Evolutionary conservation across 805 yeast genomes (phyloP).

Genomic region (Wickerhamiella shivajii): DNA sequence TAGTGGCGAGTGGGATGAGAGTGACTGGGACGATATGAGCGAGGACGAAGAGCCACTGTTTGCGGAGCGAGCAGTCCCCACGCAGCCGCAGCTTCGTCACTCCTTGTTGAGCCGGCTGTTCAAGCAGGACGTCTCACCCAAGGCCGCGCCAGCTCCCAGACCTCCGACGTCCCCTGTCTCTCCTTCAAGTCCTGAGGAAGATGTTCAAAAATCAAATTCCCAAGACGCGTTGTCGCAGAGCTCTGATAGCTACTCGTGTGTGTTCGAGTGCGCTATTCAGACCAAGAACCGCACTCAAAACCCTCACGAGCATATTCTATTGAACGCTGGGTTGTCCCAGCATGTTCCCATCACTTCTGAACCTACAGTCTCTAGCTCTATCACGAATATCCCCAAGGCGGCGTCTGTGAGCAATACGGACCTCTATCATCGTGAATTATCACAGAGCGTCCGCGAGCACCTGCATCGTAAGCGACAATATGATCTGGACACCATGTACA

Average conservation of each 20-base stretch:
- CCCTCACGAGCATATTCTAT: neutral
- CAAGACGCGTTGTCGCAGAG: too few relatives aligned
- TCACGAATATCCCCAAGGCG: neutral
- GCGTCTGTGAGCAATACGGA: slow-evolving; percentile 4
- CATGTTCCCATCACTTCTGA: slow-evolving; percentile 1
- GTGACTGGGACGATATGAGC: slow-evolving; percentile 17
- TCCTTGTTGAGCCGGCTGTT: slow-evolving; percentile 28
- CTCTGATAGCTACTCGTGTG: too few relatives aligned
- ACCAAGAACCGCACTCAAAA: neutral
- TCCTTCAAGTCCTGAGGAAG: neutral
- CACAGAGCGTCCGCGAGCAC: slow-evolving; percentile 11
- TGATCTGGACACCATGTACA: slow-evolving; percentile 11
- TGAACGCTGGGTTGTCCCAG: neutral
- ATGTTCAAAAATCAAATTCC: too few relatives aligned
- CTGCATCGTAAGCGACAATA: slow-evolving; percentile 10
- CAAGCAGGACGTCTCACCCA: neutral
- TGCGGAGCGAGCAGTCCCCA: slow-evolving; percentile 20
- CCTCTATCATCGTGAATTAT: slow-evolving; percentile 10
- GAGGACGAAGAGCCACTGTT: slow-evolving; percentile 17
- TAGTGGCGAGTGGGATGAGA: slow-evolving; percentile 25
- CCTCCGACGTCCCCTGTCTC: neutral
- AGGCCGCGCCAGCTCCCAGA: neutral
- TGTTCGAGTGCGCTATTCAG: slow-evolving; percentile 3
- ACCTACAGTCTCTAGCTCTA: neutral
- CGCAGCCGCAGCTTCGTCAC: slow-evolving; percentile 22